phyloP scores from a whole-genome alignment of 2,329 filamentous ascomycete genomes.

The Zasmidium cellare region DNA sequence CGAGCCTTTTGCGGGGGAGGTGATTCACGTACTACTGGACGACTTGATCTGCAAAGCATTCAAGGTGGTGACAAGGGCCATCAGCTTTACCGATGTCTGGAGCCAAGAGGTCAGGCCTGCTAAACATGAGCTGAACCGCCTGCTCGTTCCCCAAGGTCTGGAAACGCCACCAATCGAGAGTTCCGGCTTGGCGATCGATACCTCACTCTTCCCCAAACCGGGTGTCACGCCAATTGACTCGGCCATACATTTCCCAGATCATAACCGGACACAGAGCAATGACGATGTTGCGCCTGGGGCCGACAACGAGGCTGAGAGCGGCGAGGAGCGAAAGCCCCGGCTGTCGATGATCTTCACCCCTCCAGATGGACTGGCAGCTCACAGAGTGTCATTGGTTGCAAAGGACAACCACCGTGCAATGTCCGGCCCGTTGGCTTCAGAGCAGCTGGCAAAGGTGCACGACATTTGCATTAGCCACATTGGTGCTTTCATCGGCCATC shows the following conservation, averaged over 20 bases:
- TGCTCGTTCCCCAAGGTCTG: conserved; percentile 1
- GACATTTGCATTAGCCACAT: conserved; percentile 88
- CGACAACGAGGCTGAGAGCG: conserved; percentile 1
- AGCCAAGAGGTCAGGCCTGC: conserved; percentile 37
- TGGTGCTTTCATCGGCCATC: conserved; percentile 89
- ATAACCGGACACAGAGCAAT: neutral
- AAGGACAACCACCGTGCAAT: conserved; percentile 16
- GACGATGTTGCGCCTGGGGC: conserved; percentile 6
- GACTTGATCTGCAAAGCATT: conserved; percentile 93
- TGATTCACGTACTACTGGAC: conserved; percentile 76
- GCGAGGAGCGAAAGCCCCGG: conserved; percentile 2
- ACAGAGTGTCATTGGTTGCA: conserved; percentile 31
- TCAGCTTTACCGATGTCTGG: conserved; percentile 85
- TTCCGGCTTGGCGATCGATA: conserved; percentile 16
- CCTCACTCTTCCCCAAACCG: conserved; percentile 2
- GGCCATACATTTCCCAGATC: conserved; percentile 20
- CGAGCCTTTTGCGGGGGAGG: conserved; percentile 51
- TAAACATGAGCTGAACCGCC: conserved; percentile 5
- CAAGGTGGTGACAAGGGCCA: conserved; percentile 87
- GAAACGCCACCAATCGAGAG: conserved; percentile 5
- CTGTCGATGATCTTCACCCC: conserved; percentile 21
- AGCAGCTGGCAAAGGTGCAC: conserved; percentile 75
- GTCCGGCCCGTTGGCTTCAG: conserved; percentile 72
- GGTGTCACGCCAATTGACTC: conserved; percentile 19
- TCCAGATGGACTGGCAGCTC: conserved; percentile 24